Percentiles rank a stretch among this genome's conserved stretches.
These are phyloP conservation scores for Colletotrichum tropicale DNA, from an alignment of 2,329 filamentous ascomycete species.

Conservation along the genomic window DNA sequence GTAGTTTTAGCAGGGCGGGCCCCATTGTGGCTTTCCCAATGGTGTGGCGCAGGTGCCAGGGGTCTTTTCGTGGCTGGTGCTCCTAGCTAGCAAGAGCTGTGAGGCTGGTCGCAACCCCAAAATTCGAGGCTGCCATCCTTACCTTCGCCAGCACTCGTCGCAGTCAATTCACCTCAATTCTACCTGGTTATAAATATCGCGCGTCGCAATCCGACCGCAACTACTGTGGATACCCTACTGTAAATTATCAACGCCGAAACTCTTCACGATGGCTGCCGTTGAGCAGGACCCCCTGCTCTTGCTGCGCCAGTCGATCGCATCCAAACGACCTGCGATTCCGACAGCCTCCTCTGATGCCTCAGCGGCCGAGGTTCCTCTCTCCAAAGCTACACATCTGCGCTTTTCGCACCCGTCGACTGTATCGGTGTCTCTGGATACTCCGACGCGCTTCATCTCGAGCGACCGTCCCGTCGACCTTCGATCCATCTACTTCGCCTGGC, in stretches of 20 bases:
- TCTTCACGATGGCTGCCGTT: constrained; percentile 57
- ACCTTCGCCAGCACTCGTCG: not conserved
- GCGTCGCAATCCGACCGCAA: not conserved
- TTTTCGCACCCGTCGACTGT: constrained; percentile 68
- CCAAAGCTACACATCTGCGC: constrained; percentile 78
- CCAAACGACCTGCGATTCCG: constrained; percentile 71
- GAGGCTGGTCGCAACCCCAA: constrained; percentile 6
- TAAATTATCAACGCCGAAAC: not conserved
- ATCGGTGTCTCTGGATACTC: constrained; percentile 70
- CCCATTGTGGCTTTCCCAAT: not conserved
- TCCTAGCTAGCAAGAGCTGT: not conserved
- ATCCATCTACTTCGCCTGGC: constrained; percentile 95
- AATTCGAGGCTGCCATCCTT: not conserved
- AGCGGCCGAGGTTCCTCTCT: constrained; percentile 67
- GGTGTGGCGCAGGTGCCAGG: not conserved
- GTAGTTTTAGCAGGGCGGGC: not conserved
- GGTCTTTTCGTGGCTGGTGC: not conserved
- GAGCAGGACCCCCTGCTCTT: constrained; percentile 81
- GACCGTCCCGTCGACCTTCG: constrained; percentile 81
- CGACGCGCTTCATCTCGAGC: constrained; percentile 87
- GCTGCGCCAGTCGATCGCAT: constrained; percentile 81
- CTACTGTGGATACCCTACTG: not conserved
- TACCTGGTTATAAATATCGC: not conserved
- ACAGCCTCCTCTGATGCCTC: constrained; percentile 72
- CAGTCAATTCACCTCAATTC: not conserved